A percentile compares a stretch with the other conserved stretches of the same genome.
Conservation (phyloP, 139 green algal species). For the Chlamydomonas sp. region DNA sequence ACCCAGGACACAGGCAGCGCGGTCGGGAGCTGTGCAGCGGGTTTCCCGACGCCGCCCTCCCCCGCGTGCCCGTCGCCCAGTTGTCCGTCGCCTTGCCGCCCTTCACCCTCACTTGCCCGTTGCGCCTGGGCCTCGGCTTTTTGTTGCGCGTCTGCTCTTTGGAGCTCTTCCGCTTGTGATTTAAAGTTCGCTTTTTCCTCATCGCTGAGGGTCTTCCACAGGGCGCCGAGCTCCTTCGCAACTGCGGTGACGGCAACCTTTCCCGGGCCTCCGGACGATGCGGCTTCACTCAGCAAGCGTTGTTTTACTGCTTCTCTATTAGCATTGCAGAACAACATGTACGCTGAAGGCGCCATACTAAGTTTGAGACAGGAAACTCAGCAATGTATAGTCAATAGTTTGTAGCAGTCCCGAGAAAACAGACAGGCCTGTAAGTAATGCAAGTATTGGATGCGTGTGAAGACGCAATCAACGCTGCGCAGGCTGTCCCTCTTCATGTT, state of each 20-base stretch:
- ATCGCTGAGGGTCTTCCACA: conserved; percentile 67
- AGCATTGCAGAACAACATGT: conserved; percentile 27
- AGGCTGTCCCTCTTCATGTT: no score
- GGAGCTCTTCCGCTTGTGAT: background rate
- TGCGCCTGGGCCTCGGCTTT: background rate
- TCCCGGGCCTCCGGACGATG: background rate
- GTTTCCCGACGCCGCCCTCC: background rate
- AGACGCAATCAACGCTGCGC: no score
- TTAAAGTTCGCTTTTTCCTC: conserved; percentile 70
- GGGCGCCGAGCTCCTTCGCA: conserved; percentile 69
- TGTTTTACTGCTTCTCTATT: background rate
- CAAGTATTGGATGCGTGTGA: no score
- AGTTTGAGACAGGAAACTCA: no score
- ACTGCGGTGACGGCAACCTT: conserved; percentile 4
- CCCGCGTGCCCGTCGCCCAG: background rate
- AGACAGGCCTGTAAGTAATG: no score
- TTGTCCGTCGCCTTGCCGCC: background rate
- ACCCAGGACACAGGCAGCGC: conserved; percentile 8
- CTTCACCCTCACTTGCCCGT: no score
- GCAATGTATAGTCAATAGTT: no score
- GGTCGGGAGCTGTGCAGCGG: background rate
- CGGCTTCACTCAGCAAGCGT: background rate
- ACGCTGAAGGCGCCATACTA: conserved; percentile 3
- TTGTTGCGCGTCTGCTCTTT: background rate
- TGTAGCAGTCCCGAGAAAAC: no score